Evolutionary conservation across 306 rosid genomes (phyloP).

Genomic region (Cicer chorassanicum): DNA sequence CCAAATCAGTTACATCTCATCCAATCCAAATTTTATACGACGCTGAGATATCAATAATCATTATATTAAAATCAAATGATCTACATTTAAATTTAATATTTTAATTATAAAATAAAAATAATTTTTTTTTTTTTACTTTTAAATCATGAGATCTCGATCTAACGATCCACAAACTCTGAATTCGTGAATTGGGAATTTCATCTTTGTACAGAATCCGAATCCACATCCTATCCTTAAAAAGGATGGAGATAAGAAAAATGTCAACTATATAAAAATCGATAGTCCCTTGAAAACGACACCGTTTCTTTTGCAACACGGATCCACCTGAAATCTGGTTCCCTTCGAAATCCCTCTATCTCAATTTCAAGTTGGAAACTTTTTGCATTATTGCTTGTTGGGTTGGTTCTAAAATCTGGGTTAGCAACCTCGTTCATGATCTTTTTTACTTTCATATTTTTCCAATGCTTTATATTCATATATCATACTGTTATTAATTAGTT

Average conservation of each 20-base stretch:
- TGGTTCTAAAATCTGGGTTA: constrained; percentile 13
- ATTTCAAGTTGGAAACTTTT: constrained; percentile 28
- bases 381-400: constrained; percentile 27
- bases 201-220: too few species aligned
- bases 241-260: background rate
- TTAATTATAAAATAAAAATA: too few species aligned
- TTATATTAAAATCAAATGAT: too few species aligned
- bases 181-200: too few species aligned
- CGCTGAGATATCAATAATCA: too few species aligned
- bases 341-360: background rate
- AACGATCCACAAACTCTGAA: too few species aligned
- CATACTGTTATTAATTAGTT: constrained; percentile 1
- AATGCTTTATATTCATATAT: background rate
- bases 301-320: constrained; percentile 37
- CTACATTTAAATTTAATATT: too few species aligned
- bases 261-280: background rate
- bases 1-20: too few species aligned
- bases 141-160: too few species aligned
- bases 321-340: constrained; percentile 18
- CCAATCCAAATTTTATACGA: too few species aligned
- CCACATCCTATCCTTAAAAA: background rate
- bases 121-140: too few species aligned
- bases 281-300: constrained; percentile 35
- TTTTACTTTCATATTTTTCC: background rate
- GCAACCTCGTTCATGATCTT: background rate